Evolutionary conservation across 2,329 filamentous ascomycete genomes (phyloP).

Genomic region (Hirsutella rhossiliensis): DNA sequence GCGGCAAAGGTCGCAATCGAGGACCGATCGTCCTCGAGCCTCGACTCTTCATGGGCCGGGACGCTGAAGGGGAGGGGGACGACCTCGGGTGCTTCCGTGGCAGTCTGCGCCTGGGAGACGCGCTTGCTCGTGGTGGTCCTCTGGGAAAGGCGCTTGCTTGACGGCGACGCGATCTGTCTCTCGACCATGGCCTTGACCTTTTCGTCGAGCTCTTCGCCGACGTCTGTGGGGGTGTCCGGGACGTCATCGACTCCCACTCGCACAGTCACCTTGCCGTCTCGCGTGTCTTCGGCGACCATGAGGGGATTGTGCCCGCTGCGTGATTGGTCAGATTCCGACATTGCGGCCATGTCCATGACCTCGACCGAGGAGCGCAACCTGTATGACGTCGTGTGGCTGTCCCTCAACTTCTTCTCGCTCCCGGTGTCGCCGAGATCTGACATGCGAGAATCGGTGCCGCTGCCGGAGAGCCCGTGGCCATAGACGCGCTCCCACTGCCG

Average conservation of each 20-base stretch:
- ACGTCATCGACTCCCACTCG: constrained; percentile 38
- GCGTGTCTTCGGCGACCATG: constrained; percentile 27
- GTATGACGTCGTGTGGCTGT: constrained; percentile 21
- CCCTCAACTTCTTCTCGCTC: constrained; percentile 29
- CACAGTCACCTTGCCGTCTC: constrained; percentile 37
- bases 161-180: constrained; percentile 7
- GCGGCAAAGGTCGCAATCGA: constrained; percentile 62
- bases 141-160: constrained; percentile 11
- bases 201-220: constrained; percentile 17
- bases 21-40: constrained; percentile 38
- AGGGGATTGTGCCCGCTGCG: constrained; percentile 23
- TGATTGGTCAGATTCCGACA: constrained; percentile 21
- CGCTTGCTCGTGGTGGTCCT: constrained; percentile 6
- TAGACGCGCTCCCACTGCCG: constrained; percentile 69
- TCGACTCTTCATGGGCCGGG: constrained; percentile 30
- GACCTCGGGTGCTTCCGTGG: constrained; percentile 32
- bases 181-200: constrained; percentile 16
- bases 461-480: constrained; percentile 40
- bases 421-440: constrained; percentile 39
- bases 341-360: constrained; percentile 45
- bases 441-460: constrained; percentile 26
- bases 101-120: constrained; percentile 8
- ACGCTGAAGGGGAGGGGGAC: constrained; percentile 56
- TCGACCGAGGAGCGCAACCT: constrained; percentile 25
- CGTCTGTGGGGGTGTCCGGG: constrained; percentile 12